Evolutionary conservation across 768 basidiomycete genomes (phyloP), one percentile per base, ranked within the genome.

Genomic region (Rhizopogon sp.): DNA sequence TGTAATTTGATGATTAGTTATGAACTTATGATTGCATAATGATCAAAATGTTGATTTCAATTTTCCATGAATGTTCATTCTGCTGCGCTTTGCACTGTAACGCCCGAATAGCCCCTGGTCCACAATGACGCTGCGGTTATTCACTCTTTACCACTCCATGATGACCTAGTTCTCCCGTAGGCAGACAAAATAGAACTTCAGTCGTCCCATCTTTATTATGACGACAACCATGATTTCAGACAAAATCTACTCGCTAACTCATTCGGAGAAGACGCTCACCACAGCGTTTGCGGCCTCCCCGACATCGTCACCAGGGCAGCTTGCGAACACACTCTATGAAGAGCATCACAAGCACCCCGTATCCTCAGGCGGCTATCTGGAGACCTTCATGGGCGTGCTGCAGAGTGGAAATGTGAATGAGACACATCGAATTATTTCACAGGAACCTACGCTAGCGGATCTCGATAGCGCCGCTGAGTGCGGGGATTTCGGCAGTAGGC

Each of bases 401-500:
- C 62, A 64, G 11, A 39, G 58, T 29, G 52, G 57, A 8, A 62
- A 58, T 25, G 57, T 43, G 35, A 62, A 56, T 56, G 49, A 64
- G 42, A 51, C 58, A n/a, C 58, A 58, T 35, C 56, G 57, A 41
- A 59, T 67, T 43, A 60, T 55, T 50, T 53, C 54, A 45, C 56
- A 59, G 52, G 52, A 72, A 31, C 71, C 63, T 44, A 72, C 70
- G 16, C 56, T 64, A 43, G 74, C 72, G 55, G 79, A 81, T 58
- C 64, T 83, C 33, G 74, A 81, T 55, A 59, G 65, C 40, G 79
- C 78, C 3, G 76, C 67, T 25, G 64, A 73, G 56, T 77, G 84
- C 45, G 83, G 80, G 9, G 66, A 75, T 47, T 85, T 85, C 56
- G 77, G 80, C 6, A 64, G 68, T 43, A 71, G 78, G 37, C 83